Evolutionary conservation across 768 basidiomycete species (phyloP), one percentile per base, ranked within the genome.

Genomic region (Leccinum aurantiacum): DNA sequence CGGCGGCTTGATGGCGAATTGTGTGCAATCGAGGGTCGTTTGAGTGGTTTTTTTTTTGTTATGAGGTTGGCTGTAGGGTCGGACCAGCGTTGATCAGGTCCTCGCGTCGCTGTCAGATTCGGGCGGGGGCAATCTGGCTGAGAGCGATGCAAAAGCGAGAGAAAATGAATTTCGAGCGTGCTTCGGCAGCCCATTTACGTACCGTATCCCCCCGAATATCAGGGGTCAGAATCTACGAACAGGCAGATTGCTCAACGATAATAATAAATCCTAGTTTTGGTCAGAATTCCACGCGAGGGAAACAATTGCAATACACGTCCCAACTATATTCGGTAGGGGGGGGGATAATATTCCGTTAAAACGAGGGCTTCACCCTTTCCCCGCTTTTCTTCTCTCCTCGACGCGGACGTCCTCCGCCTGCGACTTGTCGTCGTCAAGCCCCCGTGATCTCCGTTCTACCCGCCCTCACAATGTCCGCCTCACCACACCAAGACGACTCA

Each of bases 291-390:
- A 85, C 82, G 83, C 85, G 82, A 84, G 80, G 74, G 78, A 81
- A 86, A 87, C 80, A 86, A 85, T 73, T 74, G 69, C 68, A 71
- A 71, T 84, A 84, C 80, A 81, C 76, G 79, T 79, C 76, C 76
- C 79, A 81, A 81, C 85, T 85, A 86, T 78, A 85, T 85, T 81
- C 84, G 85, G 85, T 79, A 83, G 81, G 80, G 25, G 44, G 47
- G 48, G 77, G 79, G 78, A 80, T 83, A 81, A 70, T 78, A 81
- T 83, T 85, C 67, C 82, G 84, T 85, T 88, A 90, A 90, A 89
- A 85, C 84, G 83, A 83, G 82, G 75, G 77, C 78, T 76, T 76
- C 76, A 80, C 77, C 78, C 80, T 86, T 82, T 82, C 79, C 81
- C 85, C 84, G 83, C 79, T 80, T 82, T 84, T 77, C 72, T 75